Conservation (phyloP, 176 grass and related monocot genomes). For the Poa annua region DNA sequence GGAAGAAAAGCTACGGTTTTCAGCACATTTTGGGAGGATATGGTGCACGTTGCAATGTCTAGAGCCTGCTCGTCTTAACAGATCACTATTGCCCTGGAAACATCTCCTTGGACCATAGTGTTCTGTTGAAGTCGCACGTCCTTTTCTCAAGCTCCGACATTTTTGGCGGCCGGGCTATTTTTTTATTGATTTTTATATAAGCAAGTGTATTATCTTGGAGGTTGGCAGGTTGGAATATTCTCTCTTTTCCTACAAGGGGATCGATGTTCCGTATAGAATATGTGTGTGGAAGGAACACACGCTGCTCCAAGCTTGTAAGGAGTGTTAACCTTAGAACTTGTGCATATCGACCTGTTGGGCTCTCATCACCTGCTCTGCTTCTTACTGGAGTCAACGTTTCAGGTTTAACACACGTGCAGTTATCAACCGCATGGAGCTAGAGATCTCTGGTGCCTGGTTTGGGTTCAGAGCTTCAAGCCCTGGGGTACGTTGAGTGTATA, state of each 20-base stretch:
- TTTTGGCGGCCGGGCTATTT: conserved; percentile 11
- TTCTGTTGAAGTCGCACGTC: conserved; percentile 7
- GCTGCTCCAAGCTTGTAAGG: neutral
- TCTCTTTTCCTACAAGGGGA: neutral
- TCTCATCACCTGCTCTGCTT: neutral
- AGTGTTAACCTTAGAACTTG: neutral
- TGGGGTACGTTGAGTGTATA: no score
- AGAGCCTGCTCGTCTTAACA: neutral
- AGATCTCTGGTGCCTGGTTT: neutral
- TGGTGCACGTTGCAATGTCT: neutral
- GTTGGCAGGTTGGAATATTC: neutral
- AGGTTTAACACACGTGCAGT: neutral
- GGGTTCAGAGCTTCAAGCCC: neutral
- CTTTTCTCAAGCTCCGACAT: neutral
- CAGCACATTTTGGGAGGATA: neutral
- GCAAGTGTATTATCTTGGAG: neutral
- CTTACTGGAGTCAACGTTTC: neutral
- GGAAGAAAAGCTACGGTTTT: neutral
- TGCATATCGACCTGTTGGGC: neutral
- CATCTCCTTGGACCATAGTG: neutral
- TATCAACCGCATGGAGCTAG: neutral
- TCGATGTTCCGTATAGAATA: neutral
- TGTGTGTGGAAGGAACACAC: neutral
- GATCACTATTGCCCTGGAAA: neutral
- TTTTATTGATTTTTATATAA: neutral